phyloP scores from a whole-genome alignment of 2,329 filamentous ascomycete genomes.

The Saccharata proteae region DNA sequence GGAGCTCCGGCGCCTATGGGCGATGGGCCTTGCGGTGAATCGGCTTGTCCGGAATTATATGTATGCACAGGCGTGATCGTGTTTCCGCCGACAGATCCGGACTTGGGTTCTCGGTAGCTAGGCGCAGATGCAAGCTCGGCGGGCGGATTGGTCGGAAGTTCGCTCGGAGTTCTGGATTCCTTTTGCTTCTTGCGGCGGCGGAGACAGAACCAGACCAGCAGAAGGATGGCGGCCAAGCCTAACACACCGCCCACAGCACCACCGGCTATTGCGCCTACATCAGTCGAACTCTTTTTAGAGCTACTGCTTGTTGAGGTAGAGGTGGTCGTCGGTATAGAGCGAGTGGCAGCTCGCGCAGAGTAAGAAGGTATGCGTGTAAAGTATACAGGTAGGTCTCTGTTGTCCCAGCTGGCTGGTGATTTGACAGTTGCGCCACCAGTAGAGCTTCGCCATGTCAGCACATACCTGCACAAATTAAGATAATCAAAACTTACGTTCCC shows the following conservation, averaged over 20 bases:
- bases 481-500: conserved; percentile 19
- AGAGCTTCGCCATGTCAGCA: conserved; percentile 19
- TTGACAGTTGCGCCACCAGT: conserved; percentile 43
- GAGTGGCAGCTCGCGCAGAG: conserved; percentile 39
- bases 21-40: conserved; percentile 12
- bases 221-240: conserved; percentile 19
- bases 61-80: conserved; percentile 1
- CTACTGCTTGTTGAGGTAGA: neutral
- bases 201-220: conserved; percentile 23
- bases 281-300: conserved; percentile 10
- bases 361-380: conserved; percentile 40
- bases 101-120: conserved; percentile 8
- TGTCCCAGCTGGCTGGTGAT: conserved; percentile 37
- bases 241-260: conserved; percentile 27
- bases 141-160: conserved; percentile 19
- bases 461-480: neutral
- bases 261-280: conserved; percentile 27
- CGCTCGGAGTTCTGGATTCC: conserved; percentile 14
- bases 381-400: conserved; percentile 40
- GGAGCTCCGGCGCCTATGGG: conserved; percentile 12
- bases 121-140: conserved; percentile 16
- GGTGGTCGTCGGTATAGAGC: conserved; percentile 22
- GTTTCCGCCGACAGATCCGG: neutral
- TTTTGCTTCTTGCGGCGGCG: conserved; percentile 22
- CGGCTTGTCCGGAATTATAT: no score